These are phyloP conservation scores for Dendrostoma leiphaemia DNA, from an alignment of 2,329 filamentous ascomycete genomes.

Conservation along the genomic window DNA sequence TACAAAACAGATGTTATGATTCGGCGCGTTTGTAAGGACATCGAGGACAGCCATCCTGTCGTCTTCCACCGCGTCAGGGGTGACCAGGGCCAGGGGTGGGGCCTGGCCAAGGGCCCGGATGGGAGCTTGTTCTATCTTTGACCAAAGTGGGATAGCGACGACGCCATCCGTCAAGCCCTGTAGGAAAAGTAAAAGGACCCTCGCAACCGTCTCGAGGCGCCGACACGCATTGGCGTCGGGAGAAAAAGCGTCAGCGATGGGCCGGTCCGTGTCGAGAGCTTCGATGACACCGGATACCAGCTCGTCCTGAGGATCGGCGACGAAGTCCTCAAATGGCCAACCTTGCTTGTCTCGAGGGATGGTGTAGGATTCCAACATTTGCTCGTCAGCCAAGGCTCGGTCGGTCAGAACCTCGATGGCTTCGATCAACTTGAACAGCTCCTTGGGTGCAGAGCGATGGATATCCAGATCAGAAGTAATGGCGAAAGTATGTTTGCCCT, in stretches of 20 bases:
- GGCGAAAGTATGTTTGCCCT: constrained; percentile 34
- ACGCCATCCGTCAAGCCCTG: constrained; percentile 75
- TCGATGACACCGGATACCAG: constrained; percentile 43
- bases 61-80: constrained; percentile 35
- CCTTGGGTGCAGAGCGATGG: constrained; percentile 78
- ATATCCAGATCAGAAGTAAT: constrained; percentile 58
- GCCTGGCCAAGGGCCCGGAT: constrained; percentile 23
- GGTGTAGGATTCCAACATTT: constrained; percentile 55
- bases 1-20: constrained; percentile 86
- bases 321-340: constrained; percentile 53
- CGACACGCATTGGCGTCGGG: constrained; percentile 62
- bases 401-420: constrained; percentile 61
- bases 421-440: constrained; percentile 87
- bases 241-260: constrained; percentile 60
- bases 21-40: constrained; percentile 66
- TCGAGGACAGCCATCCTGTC: constrained; percentile 64
- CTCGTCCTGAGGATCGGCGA: constrained; percentile 2
- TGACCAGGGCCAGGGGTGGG: constrained; percentile 42
- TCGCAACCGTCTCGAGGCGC: constrained; percentile 72
- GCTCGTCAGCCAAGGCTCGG: constrained; percentile 57
- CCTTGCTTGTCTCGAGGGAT: constrained; percentile 51
- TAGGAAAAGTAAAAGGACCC: constrained; percentile 73
- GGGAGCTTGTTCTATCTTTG: constrained; percentile 57
- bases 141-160: constrained; percentile 69
- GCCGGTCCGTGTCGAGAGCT: constrained; percentile 69